phyloP scores from a whole-genome alignment of 805 yeast genomes.

The Schizosaccharomyces pombe region DNA sequence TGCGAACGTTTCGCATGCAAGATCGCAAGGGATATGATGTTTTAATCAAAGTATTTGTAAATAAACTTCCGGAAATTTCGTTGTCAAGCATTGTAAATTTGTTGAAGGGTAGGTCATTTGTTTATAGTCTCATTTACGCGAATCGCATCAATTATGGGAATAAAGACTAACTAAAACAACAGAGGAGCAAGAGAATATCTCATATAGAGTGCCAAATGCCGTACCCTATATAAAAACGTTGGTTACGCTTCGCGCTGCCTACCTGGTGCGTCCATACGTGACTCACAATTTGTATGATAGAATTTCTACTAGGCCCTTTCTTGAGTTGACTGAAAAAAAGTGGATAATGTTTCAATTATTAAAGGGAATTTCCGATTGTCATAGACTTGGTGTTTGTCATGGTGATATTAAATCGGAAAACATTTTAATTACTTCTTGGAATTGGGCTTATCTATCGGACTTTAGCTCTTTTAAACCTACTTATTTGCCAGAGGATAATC shows the following conservation, averaged over 20 bases:
- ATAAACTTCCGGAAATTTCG: slow-evolving; percentile 14
- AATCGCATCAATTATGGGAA: slow-evolving; percentile 10
- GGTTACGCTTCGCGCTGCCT: slow-evolving; percentile 83
- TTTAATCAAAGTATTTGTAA: slow-evolving; percentile 61
- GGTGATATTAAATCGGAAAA: slow-evolving; percentile 90
- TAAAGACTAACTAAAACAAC: slow-evolving; percentile 11
- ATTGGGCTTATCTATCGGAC: slow-evolving; percentile 64
- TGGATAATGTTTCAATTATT: slow-evolving; percentile 71
- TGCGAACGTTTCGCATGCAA: slow-evolving; percentile 63
- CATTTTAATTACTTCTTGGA: slow-evolving; percentile 65
- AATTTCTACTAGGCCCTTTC: slow-evolving; percentile 57
- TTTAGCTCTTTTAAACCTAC: slow-evolving; percentile 72
- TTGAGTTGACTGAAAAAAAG: slow-evolving; percentile 54
- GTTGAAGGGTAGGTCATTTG: background rate
- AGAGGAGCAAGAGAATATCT: slow-evolving; percentile 9
- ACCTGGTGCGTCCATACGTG: slow-evolving; percentile 60
- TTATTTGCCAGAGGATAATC: slow-evolving; percentile 73
- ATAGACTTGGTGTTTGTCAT: slow-evolving; percentile 38
- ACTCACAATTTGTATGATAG: slow-evolving; percentile 70
- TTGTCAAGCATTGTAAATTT: background rate
- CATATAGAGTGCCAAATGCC: slow-evolving; percentile 34
- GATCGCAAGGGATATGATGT: slow-evolving; percentile 42
- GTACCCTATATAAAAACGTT: slow-evolving; percentile 49
- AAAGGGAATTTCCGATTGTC: slow-evolving; percentile 38
- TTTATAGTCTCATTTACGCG: slow-evolving; percentile 1